Conservation (phyloP, 306 rosid genomes). For the Gastrolobium villosum region DNA sequence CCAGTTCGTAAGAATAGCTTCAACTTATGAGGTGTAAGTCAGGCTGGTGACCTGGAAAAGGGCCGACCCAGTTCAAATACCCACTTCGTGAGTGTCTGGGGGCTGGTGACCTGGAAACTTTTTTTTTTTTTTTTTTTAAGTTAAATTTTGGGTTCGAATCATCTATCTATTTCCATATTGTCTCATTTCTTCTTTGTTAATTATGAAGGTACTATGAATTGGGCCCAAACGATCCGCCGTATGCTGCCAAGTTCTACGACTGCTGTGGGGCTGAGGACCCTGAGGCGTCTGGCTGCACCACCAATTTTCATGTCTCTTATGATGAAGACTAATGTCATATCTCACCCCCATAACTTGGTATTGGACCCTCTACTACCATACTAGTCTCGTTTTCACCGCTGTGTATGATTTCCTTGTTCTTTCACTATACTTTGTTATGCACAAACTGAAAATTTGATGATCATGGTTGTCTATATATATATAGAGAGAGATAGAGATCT, state of each 20-base stretch:
- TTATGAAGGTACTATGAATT: constrained; percentile 79
- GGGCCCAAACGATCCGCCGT: constrained; percentile 83
- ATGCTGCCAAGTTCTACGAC: constrained; percentile 92
- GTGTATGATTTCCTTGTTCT: constrained; percentile 39
- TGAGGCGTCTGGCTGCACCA: constrained; percentile 81
- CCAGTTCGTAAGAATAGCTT: constrained; percentile 4
- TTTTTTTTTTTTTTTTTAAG: not conserved
- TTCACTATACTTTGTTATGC: constrained; percentile 15
- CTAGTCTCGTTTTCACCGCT: constrained; percentile 31
- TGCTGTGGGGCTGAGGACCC: constrained; percentile 97
- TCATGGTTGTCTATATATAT: not conserved
- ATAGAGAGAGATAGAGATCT: too few relatives aligned
- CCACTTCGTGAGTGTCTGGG: too few relatives aligned
- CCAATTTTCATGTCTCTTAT: constrained; percentile 79
- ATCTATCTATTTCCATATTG: constrained; percentile 9
- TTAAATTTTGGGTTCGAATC: constrained; percentile 5
- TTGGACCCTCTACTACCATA: constrained; percentile 1
- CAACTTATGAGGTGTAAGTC: not conserved
- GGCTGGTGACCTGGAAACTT: not conserved
- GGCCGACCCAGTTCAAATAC: too few relatives aligned
- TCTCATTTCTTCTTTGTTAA: constrained; percentile 34
- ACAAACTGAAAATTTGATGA: constrained; percentile 31
- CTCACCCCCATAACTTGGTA: constrained; percentile 20
- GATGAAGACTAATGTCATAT: constrained; percentile 65
- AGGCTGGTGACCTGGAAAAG: constrained; percentile 3